phyloP scores from a whole-genome alignment of 1,139 yeast genomes.

The Hansenula anomala region DNA sequence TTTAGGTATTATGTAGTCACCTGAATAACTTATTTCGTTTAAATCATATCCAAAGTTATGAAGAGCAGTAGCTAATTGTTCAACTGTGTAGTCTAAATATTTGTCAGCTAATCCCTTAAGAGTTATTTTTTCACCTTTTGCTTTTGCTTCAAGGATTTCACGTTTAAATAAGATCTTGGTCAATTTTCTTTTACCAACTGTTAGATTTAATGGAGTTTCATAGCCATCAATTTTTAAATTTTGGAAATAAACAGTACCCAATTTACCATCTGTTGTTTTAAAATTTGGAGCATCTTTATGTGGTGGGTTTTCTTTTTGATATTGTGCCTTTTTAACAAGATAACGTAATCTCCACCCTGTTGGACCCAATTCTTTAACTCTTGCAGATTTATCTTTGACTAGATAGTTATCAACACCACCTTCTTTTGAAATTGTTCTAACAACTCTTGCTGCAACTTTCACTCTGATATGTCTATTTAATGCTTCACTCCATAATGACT shows the following conservation, averaged over 20 bases:
- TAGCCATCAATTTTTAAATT: constrained; percentile 31
- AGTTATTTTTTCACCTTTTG: constrained; percentile 36
- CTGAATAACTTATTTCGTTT: constrained; percentile 18
- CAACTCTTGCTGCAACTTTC: constrained; percentile 73
- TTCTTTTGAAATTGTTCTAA: constrained; percentile 82
- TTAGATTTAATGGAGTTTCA: constrained; percentile 40
- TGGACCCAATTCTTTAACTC: constrained; percentile 89
- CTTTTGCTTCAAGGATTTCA: constrained; percentile 41
- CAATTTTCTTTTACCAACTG: constrained; percentile 61
- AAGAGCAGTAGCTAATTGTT: constrained; percentile 13
- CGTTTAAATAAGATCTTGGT: constrained; percentile 48
- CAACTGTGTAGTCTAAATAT: constrained; percentile 3
- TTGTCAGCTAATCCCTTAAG: constrained; percentile 30
- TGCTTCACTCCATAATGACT: constrained; percentile 81
- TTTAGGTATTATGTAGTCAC: neutral
- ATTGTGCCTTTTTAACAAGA: constrained; percentile 46
- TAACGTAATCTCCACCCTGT: constrained; percentile 88
- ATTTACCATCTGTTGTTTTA: constrained; percentile 29
- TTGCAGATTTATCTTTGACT: constrained; percentile 79
- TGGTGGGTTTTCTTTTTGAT: constrained; percentile 24
- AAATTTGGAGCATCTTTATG: constrained; percentile 28
- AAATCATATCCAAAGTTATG: constrained; percentile 35
- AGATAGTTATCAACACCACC: constrained; percentile 92
- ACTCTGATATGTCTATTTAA: constrained; percentile 49
- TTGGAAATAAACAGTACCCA: constrained; percentile 44